phyloP scores from a whole-genome alignment of 1,284 basidiomycete genomes.

The Neonothopanus nambi region DNA sequence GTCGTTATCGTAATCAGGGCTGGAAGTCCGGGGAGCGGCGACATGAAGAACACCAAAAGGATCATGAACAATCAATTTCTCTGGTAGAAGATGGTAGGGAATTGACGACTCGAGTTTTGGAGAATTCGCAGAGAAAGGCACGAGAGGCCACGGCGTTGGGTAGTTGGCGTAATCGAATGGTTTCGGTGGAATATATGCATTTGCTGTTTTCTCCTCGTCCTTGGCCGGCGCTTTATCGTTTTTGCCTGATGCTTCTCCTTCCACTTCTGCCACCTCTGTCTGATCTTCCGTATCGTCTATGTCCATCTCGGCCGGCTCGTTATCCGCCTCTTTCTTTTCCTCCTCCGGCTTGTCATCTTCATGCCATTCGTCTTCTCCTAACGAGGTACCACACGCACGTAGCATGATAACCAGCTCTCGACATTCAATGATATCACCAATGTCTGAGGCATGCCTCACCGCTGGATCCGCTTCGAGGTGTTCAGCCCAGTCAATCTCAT shows the following conservation, averaged over 20 bases:
- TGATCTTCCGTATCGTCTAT: neutral
- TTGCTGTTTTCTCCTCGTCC: neutral
- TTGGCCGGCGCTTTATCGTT: neutral
- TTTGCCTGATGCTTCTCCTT: no score
- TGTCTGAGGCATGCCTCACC: slow-evolving; percentile 8
- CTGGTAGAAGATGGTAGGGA: slow-evolving; percentile 23
- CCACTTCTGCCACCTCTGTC: neutral
- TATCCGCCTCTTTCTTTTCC: neutral
- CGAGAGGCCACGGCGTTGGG: slow-evolving; percentile 15
- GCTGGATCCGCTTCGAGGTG: slow-evolving; percentile 11
- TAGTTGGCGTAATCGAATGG: slow-evolving; percentile 16
- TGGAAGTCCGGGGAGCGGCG: neutral
- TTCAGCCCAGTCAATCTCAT: slow-evolving; percentile 18
- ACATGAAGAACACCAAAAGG: slow-evolving; percentile 21
- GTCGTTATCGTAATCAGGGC: neutral
- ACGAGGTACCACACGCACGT: neutral
- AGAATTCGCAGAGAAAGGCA: slow-evolving; percentile 14
- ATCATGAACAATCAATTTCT: slow-evolving; percentile 28
- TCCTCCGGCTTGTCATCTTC: neutral
- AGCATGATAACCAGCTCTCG: slow-evolving; percentile 6
- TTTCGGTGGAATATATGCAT: neutral
- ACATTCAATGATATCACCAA: slow-evolving; percentile 3
- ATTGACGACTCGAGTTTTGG: slow-evolving; percentile 21
- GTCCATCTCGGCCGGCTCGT: neutral
- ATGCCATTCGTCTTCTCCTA: neutral